Evolutionary conservation across 768 basidiomycete species (phyloP).

Genomic region (Crepidotus variabilis): DNA sequence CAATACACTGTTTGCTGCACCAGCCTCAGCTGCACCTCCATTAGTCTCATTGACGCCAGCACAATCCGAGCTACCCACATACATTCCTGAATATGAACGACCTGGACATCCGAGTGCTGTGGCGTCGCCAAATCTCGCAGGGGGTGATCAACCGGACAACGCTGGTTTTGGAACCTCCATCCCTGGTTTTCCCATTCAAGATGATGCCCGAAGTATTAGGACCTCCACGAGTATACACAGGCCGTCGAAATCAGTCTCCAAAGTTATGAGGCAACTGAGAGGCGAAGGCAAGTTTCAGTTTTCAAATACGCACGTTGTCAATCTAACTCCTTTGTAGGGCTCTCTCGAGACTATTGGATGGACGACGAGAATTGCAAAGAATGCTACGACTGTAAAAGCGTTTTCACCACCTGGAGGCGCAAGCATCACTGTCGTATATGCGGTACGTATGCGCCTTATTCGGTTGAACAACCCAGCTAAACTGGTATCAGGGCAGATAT

Average conservation of each 20-base stretch:
- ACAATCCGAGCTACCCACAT: slow-evolving; percentile 73
- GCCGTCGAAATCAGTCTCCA: slow-evolving; percentile 75
- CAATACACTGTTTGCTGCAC: slow-evolving; percentile 49
- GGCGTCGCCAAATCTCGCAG: slow-evolving; percentile 39
- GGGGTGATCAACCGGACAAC: slow-evolving; percentile 52
- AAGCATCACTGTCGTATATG: slow-evolving; percentile 99
- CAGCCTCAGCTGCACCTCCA: slow-evolving; percentile 69
- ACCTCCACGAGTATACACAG: slow-evolving; percentile 69
- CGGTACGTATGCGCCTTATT: slow-evolving; percentile 42
- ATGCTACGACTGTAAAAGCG: slow-evolving; percentile 92
- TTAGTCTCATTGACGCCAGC: slow-evolving; percentile 84
- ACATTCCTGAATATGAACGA: slow-evolving; percentile 59
- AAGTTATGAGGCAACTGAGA: slow-evolving; percentile 84
- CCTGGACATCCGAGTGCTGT: slow-evolving; percentile 44
- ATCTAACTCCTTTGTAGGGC: slow-evolving; percentile 39
- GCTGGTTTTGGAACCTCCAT: slow-evolving; percentile 69
- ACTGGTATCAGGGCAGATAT: slow-evolving; percentile 75
- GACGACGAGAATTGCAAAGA: slow-evolving; percentile 94
- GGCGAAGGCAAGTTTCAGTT: slow-evolving; percentile 65
- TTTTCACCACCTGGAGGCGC: slow-evolving; percentile 91
- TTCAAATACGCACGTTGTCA: neutral
- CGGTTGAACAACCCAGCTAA: neutral
- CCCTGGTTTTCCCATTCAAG: slow-evolving; percentile 89
- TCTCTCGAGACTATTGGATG: slow-evolving; percentile 98
- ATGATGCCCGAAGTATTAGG: slow-evolving; percentile 85